Evolutionary conservation across 805 yeast genomes (phyloP).

Genomic region (Ogataea nakhonphanomensis): DNA sequence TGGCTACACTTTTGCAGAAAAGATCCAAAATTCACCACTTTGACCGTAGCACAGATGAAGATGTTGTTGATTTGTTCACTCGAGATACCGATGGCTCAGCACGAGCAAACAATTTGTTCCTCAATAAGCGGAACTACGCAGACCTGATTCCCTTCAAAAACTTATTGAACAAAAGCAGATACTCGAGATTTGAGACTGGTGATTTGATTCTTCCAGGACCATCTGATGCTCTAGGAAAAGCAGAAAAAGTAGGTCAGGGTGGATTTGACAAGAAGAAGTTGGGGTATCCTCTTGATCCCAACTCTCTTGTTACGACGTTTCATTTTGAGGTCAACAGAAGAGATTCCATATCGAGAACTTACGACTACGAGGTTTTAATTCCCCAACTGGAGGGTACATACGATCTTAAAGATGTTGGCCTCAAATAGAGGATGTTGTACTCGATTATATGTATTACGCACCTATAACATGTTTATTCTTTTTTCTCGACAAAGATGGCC

Average conservation of each 20-base stretch:
- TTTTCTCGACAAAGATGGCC: conserved; percentile 67
- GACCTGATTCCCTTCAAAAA: conserved; percentile 58
- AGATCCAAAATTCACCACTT: conserved; percentile 69
- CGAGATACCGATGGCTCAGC: conserved; percentile 52
- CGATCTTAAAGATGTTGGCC: conserved; percentile 6
- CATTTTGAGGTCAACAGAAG: conserved; percentile 66
- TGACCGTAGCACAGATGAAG: conserved; percentile 67
- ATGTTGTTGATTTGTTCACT: conserved; percentile 69
- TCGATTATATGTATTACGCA: conserved; percentile 6
- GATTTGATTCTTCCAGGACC: conserved; percentile 44
- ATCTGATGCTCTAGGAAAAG: conserved; percentile 19
- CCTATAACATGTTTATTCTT: conserved; percentile 11
- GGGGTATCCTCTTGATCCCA: conserved; percentile 52
- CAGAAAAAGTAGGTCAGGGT: conserved; percentile 5
- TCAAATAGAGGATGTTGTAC: conserved; percentile 8
- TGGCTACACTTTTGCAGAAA: conserved; percentile 70
- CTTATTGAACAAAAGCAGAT: conserved; percentile 16
- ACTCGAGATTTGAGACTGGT: conserved; percentile 18
- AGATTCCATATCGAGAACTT: conserved; percentile 49
- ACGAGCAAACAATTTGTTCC: conserved; percentile 44
- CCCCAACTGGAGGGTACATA: conserved; percentile 40
- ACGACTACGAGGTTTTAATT: conserved; percentile 64
- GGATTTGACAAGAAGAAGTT: conserved; percentile 20
- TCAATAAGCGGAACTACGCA: conserved; percentile 70
- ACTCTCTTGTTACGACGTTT: conserved; percentile 63